phyloP scores from a whole-genome alignment of 2,329 filamentous ascomycete genomes.

The Aspergillus carbonarius region DNA sequence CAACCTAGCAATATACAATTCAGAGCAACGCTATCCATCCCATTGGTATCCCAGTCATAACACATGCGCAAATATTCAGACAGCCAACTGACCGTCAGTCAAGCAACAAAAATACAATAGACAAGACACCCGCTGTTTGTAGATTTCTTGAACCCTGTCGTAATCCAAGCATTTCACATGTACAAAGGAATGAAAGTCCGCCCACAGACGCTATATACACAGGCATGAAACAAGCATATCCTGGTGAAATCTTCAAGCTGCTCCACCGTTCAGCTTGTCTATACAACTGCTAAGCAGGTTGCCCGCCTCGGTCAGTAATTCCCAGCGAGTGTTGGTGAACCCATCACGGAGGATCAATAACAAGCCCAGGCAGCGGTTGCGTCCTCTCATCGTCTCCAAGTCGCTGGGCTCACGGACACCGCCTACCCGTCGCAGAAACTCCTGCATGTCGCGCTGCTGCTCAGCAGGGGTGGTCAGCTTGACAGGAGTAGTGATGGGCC shows the following conservation, averaged over 20 bases:
- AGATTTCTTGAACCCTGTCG: background rate
- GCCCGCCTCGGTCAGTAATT: slow-evolving; percentile 84
- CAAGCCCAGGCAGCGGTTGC: slow-evolving; percentile 80
- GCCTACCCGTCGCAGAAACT: slow-evolving; percentile 71
- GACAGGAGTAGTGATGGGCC: slow-evolving; percentile 58
- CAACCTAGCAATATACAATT: background rate
- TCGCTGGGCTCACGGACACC: slow-evolving; percentile 73
- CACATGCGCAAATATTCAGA: background rate
- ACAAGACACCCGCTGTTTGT: background rate
- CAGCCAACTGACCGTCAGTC: background rate
- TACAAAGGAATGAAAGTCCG: background rate
- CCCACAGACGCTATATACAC: slow-evolving; percentile 9
- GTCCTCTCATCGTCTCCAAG: slow-evolving; percentile 67
- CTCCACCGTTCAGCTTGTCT: slow-evolving; percentile 49
- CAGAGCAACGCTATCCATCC: background rate
- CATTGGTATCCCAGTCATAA: background rate
- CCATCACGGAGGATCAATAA: slow-evolving; percentile 78
- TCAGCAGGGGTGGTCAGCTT: slow-evolving; percentile 61
- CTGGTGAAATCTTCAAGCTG: background rate
- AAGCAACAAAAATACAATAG: background rate
- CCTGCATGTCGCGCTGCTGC: slow-evolving; percentile 73
- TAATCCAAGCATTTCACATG: background rate
- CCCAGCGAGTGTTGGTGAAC: slow-evolving; percentile 83
- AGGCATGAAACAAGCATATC: slow-evolving; percentile 6
- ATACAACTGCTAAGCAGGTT: slow-evolving; percentile 80